These are phyloP conservation scores for Lentinula boryana DNA, from an alignment of 768 basidiomycete genomes.

Conservation along the genomic window DNA sequence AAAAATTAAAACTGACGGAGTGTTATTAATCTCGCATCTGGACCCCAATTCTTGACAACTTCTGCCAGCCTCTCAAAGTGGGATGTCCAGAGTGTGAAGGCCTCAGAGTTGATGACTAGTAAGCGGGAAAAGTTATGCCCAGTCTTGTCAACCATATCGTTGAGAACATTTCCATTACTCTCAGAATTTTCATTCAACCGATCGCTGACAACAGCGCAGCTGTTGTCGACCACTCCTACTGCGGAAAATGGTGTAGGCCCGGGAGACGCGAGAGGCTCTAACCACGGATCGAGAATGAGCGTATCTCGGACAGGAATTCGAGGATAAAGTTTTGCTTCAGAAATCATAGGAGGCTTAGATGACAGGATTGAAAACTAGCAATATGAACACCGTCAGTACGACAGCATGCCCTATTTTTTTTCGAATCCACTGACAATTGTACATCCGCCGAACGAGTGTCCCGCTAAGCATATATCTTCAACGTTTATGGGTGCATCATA, in stretches of 20 bases:
- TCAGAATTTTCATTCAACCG: conserved; percentile 4
- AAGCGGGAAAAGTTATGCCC: conserved; percentile 29
- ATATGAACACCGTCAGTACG: conserved; percentile 1
- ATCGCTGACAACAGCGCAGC: conserved; percentile 9
- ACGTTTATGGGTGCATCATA: conserved; percentile 22
- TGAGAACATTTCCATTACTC: conserved; percentile 1
- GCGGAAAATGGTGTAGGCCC: conserved; percentile 34
- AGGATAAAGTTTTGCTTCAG: conserved; percentile 19
- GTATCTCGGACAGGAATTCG: conserved; percentile 50
- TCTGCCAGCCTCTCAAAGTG: conserved; percentile 59
- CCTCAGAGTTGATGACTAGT: conserved; percentile 71
- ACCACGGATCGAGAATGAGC: conserved; percentile 78
- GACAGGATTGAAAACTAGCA: conserved; percentile 54
- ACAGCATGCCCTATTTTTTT: not conserved
- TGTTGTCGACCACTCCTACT: not conserved
- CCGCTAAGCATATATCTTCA: conserved; percentile 32
- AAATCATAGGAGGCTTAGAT: conserved; percentile 29
- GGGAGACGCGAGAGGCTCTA: conserved; percentile 65
- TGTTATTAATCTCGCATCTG: conserved; percentile 39
- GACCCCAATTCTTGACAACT: conserved; percentile 51
- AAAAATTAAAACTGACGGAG: conserved; percentile 28
- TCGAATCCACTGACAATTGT: conserved; percentile 30
- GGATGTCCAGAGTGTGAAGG: conserved; percentile 72
- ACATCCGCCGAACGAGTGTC: conserved; percentile 44
- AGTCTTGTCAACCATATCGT: conserved; percentile 1